Evolutionary conservation across 75 land plant genomes (phyloP).

Genomic region (Sequoiadendron giganteum): DNA sequence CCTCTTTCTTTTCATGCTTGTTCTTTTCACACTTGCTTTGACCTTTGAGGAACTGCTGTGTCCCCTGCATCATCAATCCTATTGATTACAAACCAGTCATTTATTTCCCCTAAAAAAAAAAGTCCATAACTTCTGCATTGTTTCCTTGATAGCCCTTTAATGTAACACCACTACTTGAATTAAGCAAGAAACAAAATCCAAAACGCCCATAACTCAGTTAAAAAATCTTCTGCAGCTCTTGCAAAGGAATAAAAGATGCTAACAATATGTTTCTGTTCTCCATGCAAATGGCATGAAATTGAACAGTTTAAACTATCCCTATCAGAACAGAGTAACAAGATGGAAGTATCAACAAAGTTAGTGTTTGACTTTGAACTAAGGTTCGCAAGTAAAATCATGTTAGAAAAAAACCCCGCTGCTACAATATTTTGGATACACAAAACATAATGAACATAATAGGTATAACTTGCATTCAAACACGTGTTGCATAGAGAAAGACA

Average conservation of each 20-base stretch:
- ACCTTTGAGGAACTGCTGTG: neutral
- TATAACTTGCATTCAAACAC: neutral
- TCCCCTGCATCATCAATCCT: conserved; percentile 1
- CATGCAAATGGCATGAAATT: neutral
- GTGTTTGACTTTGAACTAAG: neutral
- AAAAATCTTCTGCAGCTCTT: neutral
- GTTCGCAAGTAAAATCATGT: neutral
- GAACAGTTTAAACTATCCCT: neutral
- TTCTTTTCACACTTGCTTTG: neutral
- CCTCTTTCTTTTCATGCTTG: neutral
- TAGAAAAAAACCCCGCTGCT: neutral
- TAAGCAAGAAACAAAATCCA: neutral
- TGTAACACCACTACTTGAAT: neutral
- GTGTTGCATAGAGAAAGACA: neutral
- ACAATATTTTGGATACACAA: neutral
- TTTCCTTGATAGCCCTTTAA: neutral
- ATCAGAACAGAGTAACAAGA: neutral
- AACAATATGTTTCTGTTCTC: neutral
- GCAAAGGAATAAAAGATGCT: neutral
- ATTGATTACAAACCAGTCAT: neutral
- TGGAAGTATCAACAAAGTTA: neutral
- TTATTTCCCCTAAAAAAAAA: neutral
- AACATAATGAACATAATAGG: neutral
- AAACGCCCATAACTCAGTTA: neutral
- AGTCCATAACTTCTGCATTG: neutral